Evolutionary conservation across 2,329 filamentous ascomycete genomes (phyloP), one percentile per base, ranked within the genome.

Genomic region (Aspergillus japonicus): DNA sequence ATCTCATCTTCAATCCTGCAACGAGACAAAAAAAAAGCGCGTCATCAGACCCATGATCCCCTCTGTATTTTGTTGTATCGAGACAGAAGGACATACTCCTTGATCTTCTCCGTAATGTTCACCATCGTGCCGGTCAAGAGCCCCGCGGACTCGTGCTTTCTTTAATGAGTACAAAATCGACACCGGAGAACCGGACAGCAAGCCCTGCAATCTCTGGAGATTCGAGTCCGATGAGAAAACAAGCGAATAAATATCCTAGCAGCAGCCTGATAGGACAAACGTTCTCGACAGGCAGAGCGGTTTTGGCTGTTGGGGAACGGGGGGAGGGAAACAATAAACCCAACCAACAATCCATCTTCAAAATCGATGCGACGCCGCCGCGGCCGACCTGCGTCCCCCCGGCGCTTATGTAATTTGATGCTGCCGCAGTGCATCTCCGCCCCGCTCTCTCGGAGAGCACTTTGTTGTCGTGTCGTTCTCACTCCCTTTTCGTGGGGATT

Each of bases 61-160:
- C 14, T 42, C 24, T 26, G 24, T 66, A 47, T 58, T 3, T 14
- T 8, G 5, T 14, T 4, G 33, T 35, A 5, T 10, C 2, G 26
- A 6, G 26, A 54, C 4, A 16, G 23, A 21, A 31, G 10, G 10
- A 64, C 67, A 75, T 80, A 96, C 94, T 98, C 95, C 85, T 99
- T 99, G 82, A 99, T 99, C 85, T 96, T 98, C 58, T 99, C 96
- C 67, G 95, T 98, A 68, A 99, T 99, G 82, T 98, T 98, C 78
- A 98, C 95, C 95, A 99, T 99, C 72, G 73, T 80, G 75, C 51
- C 71, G 66, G 66, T 70, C 63, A 53, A 53, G 53, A 66, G 64
- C 65, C 66, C 68, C 66, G 64, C 67, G 65, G 66, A 67, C 67
- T 63, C 63, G 48, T 51, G 50, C 51, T 47, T 8, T 48, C 54